phyloP scores from a whole-genome alignment of 139 green algal species.

The Micractinium sp. region DNA sequence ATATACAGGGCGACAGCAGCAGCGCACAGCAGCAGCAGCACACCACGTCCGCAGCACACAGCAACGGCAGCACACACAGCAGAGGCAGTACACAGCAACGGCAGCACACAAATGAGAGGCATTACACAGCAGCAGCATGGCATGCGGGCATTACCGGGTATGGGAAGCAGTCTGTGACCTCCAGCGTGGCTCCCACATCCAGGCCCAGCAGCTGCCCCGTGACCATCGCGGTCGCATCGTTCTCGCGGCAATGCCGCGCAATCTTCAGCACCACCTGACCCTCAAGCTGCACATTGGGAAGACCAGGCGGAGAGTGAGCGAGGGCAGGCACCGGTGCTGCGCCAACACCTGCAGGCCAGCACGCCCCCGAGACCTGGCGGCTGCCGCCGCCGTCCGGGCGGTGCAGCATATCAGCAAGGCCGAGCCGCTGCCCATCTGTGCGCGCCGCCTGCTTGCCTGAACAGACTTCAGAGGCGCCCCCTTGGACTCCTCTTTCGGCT shows the following conservation, averaged over 20 bases:
- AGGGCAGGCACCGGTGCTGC: too few relatives aligned
- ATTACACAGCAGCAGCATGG: background rate
- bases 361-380: too few relatives aligned
- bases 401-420: background rate
- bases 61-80: background rate
- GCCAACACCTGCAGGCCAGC: too few relatives aligned
- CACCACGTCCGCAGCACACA: background rate
- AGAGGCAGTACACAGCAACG: background rate
- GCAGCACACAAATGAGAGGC: background rate
- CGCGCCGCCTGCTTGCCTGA: background rate
- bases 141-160: constrained; percentile 83
- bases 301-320: too few relatives aligned
- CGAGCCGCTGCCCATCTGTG: background rate
- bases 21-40: too few relatives aligned
- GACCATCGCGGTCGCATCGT: constrained; percentile 72
- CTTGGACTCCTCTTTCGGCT: constrained; percentile 54
- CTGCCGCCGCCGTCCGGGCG: background rate
- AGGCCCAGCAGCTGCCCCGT: constrained; percentile 97
- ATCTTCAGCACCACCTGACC: constrained; percentile 93
- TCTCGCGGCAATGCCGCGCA: constrained; percentile 92
- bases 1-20: too few relatives aligned
- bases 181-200: constrained; percentile 93
- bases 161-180: constrained; percentile 98
- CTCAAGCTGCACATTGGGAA: constrained; percentile 80
- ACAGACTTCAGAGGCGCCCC: constrained; percentile 23